Percentiles rank a stretch among this genome's conserved stretches.
These are phyloP conservation scores for Ascochyta pisi DNA, from an alignment of 2,329 filamentous ascomycete genomes.

Conservation along the genomic window DNA sequence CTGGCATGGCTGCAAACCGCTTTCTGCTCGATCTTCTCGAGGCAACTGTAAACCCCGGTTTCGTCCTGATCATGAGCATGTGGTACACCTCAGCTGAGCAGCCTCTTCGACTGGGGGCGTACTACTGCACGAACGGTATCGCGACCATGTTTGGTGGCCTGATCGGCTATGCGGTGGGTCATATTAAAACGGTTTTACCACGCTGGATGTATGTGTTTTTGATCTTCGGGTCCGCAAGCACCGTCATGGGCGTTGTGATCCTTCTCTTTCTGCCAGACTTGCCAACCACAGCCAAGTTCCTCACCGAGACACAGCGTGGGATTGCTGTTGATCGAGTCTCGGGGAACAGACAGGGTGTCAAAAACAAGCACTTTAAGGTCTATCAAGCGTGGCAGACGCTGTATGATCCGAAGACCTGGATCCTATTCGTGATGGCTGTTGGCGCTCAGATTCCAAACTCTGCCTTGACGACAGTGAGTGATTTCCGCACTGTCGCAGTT, in stretches of 20 bases:
- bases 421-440: constrained; percentile 49
- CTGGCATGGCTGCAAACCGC: constrained; percentile 49
- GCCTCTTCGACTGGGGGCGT: constrained; percentile 57
- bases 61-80: constrained; percentile 71
- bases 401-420: constrained; percentile 51
- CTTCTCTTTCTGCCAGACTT: constrained; percentile 63
- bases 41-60: constrained; percentile 55
- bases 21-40: constrained; percentile 63
- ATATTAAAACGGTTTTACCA: constrained; percentile 52
- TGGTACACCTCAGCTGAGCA: constrained; percentile 70
- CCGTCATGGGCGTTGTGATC: constrained; percentile 49
- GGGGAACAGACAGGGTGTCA: constrained; percentile 58
- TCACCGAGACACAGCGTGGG: constrained; percentile 24
- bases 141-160: constrained; percentile 65
- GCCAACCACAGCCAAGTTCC: constrained; percentile 33
- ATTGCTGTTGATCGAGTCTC: constrained; percentile 51
- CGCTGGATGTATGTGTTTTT: constrained; percentile 62
- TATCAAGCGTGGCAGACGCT: constrained; percentile 55
- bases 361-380: constrained; percentile 57
- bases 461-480: constrained; percentile 57
- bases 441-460: constrained; percentile 65
- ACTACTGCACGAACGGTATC: constrained; percentile 58
- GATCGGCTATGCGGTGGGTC: constrained; percentile 66
- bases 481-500: too few relatives aligned
- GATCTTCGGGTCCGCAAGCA: constrained; percentile 56